Percentiles rank a stretch among this genome's conserved stretches.
These are phyloP conservation scores for Aspergillus bridgeri DNA, from an alignment of 495 filamentous ascomycete species.

Conservation along the genomic window DNA sequence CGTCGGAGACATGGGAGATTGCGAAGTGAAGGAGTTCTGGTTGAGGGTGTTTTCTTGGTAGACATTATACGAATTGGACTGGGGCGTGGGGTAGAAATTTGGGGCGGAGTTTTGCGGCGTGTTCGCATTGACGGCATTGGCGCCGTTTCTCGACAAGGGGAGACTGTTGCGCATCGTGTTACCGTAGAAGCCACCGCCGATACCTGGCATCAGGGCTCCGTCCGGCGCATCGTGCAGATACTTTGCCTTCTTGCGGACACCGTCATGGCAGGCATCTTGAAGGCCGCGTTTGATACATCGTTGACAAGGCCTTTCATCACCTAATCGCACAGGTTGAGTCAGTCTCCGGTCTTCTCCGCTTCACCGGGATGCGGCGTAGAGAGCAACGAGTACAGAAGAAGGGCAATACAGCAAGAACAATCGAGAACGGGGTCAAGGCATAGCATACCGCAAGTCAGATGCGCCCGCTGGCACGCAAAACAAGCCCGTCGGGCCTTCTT, in stretches of 20 bases:
- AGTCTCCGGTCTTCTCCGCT: not conserved
- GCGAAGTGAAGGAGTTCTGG: constrained; percentile 56
- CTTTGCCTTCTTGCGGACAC: constrained; percentile 97
- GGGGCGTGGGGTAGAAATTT: constrained; percentile 35
- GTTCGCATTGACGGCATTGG: constrained; percentile 23
- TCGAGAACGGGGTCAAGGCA: constrained; percentile 1
- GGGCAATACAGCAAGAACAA: not conserved
- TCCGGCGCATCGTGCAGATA: constrained; percentile 95
- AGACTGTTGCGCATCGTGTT: constrained; percentile 29
- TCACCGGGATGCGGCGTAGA: no score
- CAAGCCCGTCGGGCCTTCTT: constrained; percentile 97
- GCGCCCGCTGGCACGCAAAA: constrained; percentile 93
- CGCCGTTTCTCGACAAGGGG: constrained; percentile 32
- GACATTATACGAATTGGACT: constrained; percentile 38
- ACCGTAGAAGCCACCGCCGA: constrained; percentile 48
- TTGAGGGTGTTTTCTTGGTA: constrained; percentile 40
- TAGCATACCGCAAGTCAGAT: constrained; percentile 92
- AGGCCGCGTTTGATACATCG: constrained; percentile 91
- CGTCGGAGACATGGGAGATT: constrained; percentile 66
- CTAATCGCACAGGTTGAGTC: constrained; percentile 36
- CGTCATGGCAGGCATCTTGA: constrained; percentile 87
- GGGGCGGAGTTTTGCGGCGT: constrained; percentile 24
- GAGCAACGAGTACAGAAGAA: not conserved
- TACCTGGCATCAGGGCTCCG: constrained; percentile 64
- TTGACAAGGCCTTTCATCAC: constrained; percentile 86